Base-by-base conservation (phyloP, 2,329 filamentous ascomycete species). In the Ascochyta fabae region DNA sequence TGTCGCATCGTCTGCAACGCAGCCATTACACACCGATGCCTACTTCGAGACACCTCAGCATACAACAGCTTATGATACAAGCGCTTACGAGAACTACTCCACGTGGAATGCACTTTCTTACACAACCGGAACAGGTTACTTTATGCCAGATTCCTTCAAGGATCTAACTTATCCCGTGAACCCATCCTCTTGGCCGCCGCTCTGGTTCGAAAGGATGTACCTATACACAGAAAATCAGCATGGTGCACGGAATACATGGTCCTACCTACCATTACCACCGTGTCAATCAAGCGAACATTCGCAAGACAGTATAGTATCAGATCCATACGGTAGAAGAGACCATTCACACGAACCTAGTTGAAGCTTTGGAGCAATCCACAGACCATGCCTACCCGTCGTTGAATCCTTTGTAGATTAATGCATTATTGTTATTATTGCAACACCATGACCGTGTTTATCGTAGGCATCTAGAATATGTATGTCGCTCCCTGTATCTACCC, bases 311-410 rank as follows among this genome's bases (percentile, higher is more conserved):
- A 22, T 27, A 6, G 27, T 22, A 6, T 5, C 16, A 12, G 36
- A 55, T 42, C 4, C 41, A 9, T 50, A 50, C 15, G 41, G 31
- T 9, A 13, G 36, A 10, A 36, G 23, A 6, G 33, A 50, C 8
- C n/a, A 50, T 27, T 26, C 35, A 24, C 40, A 50, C 24, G 19
- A 42, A 23, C 41, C 46, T 5, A 39, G 43, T 27, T 55, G 15
- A 53, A 19, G 35, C 16, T 22, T 10, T 16, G n/a, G 5, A 6
- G n/a, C n/a, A 5, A 8, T 8, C 8, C 6, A 12, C 6, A 12
- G 19, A 34, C 15, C 15, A 35, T 8, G 10, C 33, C 19, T 8
- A 8, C 27, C 27, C 13, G 10, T 15, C 4, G 29, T 31, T 29
- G 6, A 29, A 9, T 10, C 7, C 29, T 31, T 15, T 31, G 3